These are phyloP conservation scores for Protomyces inouyei DNA, from an alignment of 1,139 yeast species.

Conservation along the genomic window DNA sequence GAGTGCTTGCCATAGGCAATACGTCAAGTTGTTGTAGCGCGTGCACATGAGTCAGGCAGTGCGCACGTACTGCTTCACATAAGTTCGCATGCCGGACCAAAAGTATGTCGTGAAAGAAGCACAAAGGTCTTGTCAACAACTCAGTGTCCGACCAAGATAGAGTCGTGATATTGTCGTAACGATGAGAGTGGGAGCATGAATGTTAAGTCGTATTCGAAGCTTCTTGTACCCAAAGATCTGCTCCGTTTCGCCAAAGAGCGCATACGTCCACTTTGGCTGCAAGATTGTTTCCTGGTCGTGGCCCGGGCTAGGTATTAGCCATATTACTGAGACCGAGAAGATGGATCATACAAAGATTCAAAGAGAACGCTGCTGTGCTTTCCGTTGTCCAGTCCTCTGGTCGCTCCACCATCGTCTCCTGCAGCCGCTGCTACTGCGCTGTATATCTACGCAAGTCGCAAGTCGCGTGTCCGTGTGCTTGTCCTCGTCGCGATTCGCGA, in stretches of 20 bases:
- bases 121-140: no score
- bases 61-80: no score
- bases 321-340: background rate
- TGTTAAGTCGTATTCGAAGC: slow-evolving; percentile 43
- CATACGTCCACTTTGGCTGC: slow-evolving; percentile 75
- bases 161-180: no score
- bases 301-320: background rate
- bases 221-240: slow-evolving; percentile 79
- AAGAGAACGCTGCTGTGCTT: background rate
- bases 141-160: no score
- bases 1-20: no score
- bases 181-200: no score
- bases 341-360: slow-evolving; percentile 1
- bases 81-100: no score
- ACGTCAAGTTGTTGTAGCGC: no score
- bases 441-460: background rate
- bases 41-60: no score
- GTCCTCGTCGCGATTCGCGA: background rate
- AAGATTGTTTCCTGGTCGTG: slow-evolving; percentile 34
- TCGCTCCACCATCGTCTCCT: slow-evolving; percentile 4
- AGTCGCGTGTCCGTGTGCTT: background rate
- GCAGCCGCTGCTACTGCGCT: no score
- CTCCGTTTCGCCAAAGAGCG: slow-evolving; percentile 88
- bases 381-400: slow-evolving; percentile 24
- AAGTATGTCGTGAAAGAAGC: no score